Evolutionary conservation across 2,329 filamentous ascomycete genomes (phyloP).

Genomic region (Nemania bipapillata): DNA sequence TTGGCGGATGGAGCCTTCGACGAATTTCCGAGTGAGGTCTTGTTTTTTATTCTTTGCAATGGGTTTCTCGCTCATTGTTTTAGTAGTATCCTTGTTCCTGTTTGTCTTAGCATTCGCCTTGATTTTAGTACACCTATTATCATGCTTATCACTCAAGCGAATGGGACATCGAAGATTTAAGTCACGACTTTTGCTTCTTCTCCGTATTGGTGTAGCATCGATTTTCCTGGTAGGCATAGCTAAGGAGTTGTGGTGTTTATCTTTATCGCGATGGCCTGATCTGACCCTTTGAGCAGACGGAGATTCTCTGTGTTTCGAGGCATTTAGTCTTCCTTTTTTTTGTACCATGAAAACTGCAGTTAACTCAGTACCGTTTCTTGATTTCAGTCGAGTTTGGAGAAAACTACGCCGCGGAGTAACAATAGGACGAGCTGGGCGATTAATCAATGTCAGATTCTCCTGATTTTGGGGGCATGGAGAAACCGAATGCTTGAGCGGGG

Average conservation of each 20-base stretch:
- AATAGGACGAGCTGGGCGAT: background rate
- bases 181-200: too few species aligned
- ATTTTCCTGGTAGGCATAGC: too few species aligned
- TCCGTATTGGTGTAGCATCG: too few species aligned
- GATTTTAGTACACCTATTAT: background rate
- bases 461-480: background rate
- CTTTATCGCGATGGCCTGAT: too few species aligned
- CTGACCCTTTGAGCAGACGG: too few species aligned
- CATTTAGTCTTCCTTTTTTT: too few species aligned
- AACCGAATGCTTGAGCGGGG: background rate
- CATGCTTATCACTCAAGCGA: background rate
- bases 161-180: background rate
- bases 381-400: background rate
- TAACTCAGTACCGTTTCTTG: background rate
- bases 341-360: background rate
- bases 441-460: background rate
- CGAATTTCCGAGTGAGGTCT: too few species aligned
- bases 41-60: background rate
- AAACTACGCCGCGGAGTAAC: background rate
- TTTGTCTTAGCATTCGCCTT: background rate
- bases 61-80: background rate
- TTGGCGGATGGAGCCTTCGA: too few species aligned
- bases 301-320: too few species aligned
- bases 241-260: too few species aligned
- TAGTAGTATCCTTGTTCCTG: background rate